These are phyloP conservation scores for Angomonas deanei DNA, from an alignment of 208 protist species.

Conservation along the genomic window DNA sequence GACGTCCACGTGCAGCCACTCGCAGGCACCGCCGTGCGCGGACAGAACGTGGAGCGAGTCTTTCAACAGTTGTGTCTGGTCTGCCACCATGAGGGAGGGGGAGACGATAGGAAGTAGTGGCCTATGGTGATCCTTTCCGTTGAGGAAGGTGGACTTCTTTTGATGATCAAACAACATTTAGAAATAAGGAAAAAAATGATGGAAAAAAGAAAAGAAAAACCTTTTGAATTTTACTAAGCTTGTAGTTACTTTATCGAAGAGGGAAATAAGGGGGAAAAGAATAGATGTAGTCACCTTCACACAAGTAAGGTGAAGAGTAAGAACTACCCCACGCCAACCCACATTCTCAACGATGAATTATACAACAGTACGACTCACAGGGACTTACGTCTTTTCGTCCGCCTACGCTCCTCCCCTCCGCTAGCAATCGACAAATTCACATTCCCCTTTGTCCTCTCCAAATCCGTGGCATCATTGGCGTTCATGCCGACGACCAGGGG, in stretches of 20 bases:
- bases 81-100: constrained; percentile 86
- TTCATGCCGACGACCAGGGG: too few relatives aligned
- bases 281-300: too few relatives aligned
- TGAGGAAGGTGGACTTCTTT: constrained; percentile 46
- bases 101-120: constrained; percentile 59
- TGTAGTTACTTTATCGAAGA: too few relatives aligned
- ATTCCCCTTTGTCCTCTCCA: too few relatives aligned
- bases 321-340: background rate
- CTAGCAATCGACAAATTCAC: background rate
- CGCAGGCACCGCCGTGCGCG: constrained; percentile 44
- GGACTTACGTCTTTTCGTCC: background rate
- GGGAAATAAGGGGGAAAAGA: too few relatives aligned
- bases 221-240: too few relatives aligned
- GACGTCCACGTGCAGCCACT: constrained; percentile 97
- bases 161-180: constrained; percentile 15
- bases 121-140: constrained; percentile 24
- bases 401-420: background rate
- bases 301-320: too few relatives aligned
- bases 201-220: too few relatives aligned
- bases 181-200: too few relatives aligned
- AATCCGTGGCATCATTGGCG: too few relatives aligned
- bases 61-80: constrained; percentile 73
- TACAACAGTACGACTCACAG: background rate
- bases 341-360: background rate
- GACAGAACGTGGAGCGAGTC: constrained; percentile 85